These are phyloP conservation scores for Eutrema yunnanense DNA, from an alignment of 345 rosid genomes.

Conservation along the genomic window DNA sequence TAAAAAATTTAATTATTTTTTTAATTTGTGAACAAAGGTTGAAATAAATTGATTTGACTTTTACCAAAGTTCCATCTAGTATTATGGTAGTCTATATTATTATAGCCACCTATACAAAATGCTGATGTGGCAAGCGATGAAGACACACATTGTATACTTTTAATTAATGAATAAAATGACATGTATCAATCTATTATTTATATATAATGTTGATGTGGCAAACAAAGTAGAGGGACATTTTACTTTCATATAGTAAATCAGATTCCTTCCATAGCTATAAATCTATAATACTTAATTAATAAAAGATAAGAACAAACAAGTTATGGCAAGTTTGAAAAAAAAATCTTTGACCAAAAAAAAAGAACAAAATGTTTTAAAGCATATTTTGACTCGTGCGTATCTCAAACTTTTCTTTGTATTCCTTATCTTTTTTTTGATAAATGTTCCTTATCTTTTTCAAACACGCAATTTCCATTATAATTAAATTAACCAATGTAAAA, in stretches of 20 bases:
- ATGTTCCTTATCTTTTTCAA: background rate
- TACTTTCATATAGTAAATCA: background rate
- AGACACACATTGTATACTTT: background rate
- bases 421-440: background rate
- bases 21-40: background rate
- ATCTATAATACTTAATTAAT: background rate
- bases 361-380: background rate
- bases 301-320: background rate
- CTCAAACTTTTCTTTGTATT: background rate
- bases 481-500: background rate
- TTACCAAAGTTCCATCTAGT: background rate
- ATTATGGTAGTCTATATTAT: background rate
- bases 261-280: background rate
- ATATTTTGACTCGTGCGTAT: conserved; percentile 6
- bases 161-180: background rate
- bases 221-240: background rate
- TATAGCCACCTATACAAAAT: background rate
- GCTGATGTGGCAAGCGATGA: background rate
- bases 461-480: conserved; percentile 4
- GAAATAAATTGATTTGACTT: background rate
- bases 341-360: too few relatives aligned
- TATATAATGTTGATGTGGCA: background rate
- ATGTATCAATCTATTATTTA: background rate
- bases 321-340: background rate
- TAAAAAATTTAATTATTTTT: background rate